Conservation (phyloP, 768 basidiomycete species). For the Vishniacozyma victoriae region DNA sequence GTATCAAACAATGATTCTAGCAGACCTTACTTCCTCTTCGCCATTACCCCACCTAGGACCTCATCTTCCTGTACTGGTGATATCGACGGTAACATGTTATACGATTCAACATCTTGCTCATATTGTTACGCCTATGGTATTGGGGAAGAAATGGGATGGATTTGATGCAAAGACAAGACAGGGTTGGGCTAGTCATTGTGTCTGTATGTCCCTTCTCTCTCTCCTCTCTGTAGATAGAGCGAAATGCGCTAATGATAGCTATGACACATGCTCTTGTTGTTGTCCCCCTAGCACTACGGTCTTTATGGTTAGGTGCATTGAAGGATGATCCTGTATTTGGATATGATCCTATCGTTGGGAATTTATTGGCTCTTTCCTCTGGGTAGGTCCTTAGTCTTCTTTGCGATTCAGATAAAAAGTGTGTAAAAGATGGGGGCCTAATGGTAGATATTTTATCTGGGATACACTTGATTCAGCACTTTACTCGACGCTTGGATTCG, state of each 20-base stretch:
- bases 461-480: slow-evolving; percentile 63
- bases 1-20: too few species aligned
- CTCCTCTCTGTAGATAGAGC: not conserved
- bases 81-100: slow-evolving; percentile 15
- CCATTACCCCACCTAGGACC: slow-evolving; percentile 28
- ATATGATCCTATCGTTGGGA: slow-evolving; percentile 59
- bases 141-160: slow-evolving; percentile 3
- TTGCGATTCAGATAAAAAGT: not conserved
- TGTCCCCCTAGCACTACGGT: slow-evolving; percentile 59
- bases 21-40: slow-evolving; percentile 1
- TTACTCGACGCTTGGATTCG: slow-evolving; percentile 69
- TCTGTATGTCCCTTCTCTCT: slow-evolving; percentile 11
- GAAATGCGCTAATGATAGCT: slow-evolving; percentile 45
- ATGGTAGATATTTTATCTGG: slow-evolving; percentile 63
- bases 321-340: slow-evolving; percentile 67
- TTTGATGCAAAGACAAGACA: slow-evolving; percentile 16
- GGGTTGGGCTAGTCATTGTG: slow-evolving; percentile 21
- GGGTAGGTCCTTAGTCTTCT: slow-evolving; percentile 52
- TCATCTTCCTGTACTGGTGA: slow-evolving; percentile 18
- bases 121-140: not conserved
- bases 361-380: slow-evolving; percentile 62
- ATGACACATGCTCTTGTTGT: slow-evolving; percentile 66
- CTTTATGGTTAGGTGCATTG: slow-evolving; percentile 53
- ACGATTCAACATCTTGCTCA: slow-evolving; percentile 12
- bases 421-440: not conserved